These are phyloP conservation scores for Syncephalis plumigaleata DNA, from an alignment of 371 early-diverging fungal species.

Conservation along the genomic window DNA sequence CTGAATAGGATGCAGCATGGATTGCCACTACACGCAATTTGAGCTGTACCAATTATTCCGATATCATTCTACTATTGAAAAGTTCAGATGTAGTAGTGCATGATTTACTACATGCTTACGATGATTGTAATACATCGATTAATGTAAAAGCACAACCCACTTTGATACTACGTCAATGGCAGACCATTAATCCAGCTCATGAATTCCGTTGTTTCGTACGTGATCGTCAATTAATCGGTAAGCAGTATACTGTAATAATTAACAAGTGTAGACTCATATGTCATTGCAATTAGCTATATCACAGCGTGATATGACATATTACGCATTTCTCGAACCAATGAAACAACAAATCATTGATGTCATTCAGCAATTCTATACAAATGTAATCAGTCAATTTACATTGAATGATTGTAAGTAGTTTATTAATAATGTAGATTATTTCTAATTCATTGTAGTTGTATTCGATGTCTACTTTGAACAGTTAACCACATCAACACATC, in stretches of 20 bases:
- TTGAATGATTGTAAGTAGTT: too few relatives aligned
- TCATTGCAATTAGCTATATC: conserved; percentile 21
- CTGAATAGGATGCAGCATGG: conserved; percentile 71
- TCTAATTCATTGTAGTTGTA: conserved; percentile 27
- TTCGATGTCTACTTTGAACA: conserved; percentile 73
- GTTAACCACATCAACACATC: too few relatives aligned
- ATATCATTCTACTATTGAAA: conserved; percentile 77
- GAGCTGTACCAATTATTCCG: conserved; percentile 51
- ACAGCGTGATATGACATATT: conserved; percentile 57
- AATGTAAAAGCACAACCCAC: conserved; percentile 11
- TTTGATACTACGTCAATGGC: conserved; percentile 74
- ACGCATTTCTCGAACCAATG: conserved; percentile 45
- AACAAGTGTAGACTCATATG: not conserved
- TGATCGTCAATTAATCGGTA: conserved; percentile 38
- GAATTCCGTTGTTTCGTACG: conserved; percentile 88
- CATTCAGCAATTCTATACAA: conserved; percentile 46
- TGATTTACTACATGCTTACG: conserved; percentile 65
- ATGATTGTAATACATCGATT: conserved; percentile 19
- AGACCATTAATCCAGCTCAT: conserved; percentile 67
- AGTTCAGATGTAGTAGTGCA: conserved; percentile 75
- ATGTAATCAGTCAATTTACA: too few relatives aligned
- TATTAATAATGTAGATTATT: too few relatives aligned
- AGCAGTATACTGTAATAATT: not conserved
- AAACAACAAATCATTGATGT: conserved; percentile 28
- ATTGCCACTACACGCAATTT: conserved; percentile 61